A percentile compares a stretch with the other conserved stretches of the same genome.
These are phyloP conservation scores for Setomelanomma holmii DNA, from an alignment of 2,329 filamentous ascomycete genomes.

Conservation along the genomic window DNA sequence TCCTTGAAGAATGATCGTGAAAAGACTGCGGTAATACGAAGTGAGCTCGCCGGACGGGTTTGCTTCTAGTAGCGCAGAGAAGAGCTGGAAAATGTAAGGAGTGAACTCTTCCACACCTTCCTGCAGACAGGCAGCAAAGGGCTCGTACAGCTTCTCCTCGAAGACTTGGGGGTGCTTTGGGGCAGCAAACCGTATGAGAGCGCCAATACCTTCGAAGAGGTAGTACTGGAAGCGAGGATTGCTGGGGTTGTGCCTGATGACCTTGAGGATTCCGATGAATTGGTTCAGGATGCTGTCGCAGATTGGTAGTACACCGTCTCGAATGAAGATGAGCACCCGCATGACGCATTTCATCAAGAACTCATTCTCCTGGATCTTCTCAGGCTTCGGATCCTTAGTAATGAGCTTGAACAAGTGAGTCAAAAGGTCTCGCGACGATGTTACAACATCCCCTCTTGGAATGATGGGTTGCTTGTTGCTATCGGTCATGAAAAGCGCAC, in stretches of 20 bases:
- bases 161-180: conserved; percentile 74
- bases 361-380: conserved; percentile 98
- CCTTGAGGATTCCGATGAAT: conserved; percentile 85
- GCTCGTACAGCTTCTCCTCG: conserved; percentile 80
- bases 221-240: conserved; percentile 99
- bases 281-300: conserved; percentile 81
- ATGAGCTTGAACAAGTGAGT: conserved; percentile 91
- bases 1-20: conserved; percentile 80
- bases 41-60: conserved; percentile 82
- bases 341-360: conserved; percentile 99
- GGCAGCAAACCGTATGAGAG: conserved; percentile 79
- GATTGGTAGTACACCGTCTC: conserved; percentile 77
- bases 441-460: conserved; percentile 76
- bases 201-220: conserved; percentile 93
- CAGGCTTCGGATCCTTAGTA: conserved; percentile 80
- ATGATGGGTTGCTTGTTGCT: conserved; percentile 80
- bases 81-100: conserved; percentile 95
- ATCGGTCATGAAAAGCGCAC: conserved; percentile 83
- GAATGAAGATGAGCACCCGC: conserved; percentile 93
- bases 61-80: conserved; percentile 87
- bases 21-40: conserved; percentile 78
- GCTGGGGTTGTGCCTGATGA: conserved; percentile 93
- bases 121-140: conserved; percentile 80
- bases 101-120: conserved; percentile 92
- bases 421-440: conserved; percentile 83